These are phyloP conservation scores for Garcia nutans DNA, from an alignment of 345 rosid species.

Conservation along the genomic window DNA sequence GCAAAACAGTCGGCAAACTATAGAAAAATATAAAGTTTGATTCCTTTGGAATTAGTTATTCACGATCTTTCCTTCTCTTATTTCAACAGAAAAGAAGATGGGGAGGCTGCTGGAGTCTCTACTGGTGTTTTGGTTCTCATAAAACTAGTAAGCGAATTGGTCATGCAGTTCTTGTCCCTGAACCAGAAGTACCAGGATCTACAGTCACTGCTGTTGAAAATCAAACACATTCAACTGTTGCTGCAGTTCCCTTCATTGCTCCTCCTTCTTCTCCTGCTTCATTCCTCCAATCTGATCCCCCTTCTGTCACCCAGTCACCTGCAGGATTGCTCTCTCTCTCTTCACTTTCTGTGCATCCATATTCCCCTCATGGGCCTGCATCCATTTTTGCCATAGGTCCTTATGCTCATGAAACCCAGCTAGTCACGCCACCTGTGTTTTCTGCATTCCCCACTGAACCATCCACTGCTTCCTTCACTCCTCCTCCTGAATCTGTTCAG, in stretches of 20 bases:
- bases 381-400: constrained; percentile 81
- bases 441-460: constrained; percentile 91
- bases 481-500: constrained; percentile 85
- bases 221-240: constrained; percentile 44
- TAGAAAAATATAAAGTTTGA: constrained; percentile 1
- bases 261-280: constrained; percentile 98
- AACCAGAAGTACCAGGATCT: constrained; percentile 45
- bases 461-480: constrained; percentile 90
- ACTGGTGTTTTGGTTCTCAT: constrained; percentile 78
- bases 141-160: constrained; percentile 73
- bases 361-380: constrained; percentile 66
- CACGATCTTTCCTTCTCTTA: constrained; percentile 1
- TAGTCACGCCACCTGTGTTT: constrained; percentile 92
- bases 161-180: constrained; percentile 79
- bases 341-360: constrained; percentile 48
- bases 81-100: constrained; percentile 73
- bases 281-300: constrained; percentile 79
- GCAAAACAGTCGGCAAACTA: not conserved
- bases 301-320: constrained; percentile 76
- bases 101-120: constrained; percentile 77
- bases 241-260: constrained; percentile 68
- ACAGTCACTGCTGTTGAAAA: constrained; percentile 38
- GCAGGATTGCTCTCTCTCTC: constrained; percentile 58
- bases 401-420: constrained; percentile 91
- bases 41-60: constrained; percentile 10